Conservation (phyloP, 2,329 filamentous ascomycete species). For the Fusarium nanum region DNA sequence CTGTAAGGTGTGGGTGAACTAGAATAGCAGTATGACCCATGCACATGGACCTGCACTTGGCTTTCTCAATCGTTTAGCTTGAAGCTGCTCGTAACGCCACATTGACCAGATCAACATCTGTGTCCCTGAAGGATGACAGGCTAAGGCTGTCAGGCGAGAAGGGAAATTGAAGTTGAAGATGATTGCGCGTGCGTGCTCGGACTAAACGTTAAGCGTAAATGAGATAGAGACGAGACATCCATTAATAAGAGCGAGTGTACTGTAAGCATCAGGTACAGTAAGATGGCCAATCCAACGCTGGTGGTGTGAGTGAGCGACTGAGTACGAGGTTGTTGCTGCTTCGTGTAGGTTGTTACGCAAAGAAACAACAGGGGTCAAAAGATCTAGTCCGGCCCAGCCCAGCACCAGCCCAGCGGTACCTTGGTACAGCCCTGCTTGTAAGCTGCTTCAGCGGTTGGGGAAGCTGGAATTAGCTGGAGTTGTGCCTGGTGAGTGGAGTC, state of each 20-base stretch:
- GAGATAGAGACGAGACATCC: background rate
- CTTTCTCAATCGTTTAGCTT: conserved; percentile 31
- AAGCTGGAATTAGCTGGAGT: conserved; percentile 19
- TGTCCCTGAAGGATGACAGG: conserved; percentile 28
- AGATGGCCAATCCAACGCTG: conserved; percentile 2
- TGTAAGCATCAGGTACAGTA: conserved; percentile 11
- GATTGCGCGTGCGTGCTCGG: conserved; percentile 1
- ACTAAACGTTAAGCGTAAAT: conserved; percentile 2
- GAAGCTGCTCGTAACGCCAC: conserved; percentile 42
- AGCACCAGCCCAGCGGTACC: conserved; percentile 27
- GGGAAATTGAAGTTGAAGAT: background rate
- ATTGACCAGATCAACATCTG: conserved; percentile 29
- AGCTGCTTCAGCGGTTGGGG: conserved; percentile 12
- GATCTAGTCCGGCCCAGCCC: conserved; percentile 20
- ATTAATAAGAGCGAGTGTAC: background rate
- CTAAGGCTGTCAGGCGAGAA: background rate
- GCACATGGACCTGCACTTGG: conserved; percentile 28
- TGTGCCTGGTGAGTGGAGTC: conserved; percentile 25
- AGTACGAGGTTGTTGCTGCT: conserved; percentile 5
- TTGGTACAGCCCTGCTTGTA: conserved; percentile 1
- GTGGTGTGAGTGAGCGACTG: background rate
- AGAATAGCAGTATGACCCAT: conserved; percentile 24
- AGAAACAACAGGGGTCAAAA: conserved; percentile 5
- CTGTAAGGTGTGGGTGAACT: conserved; percentile 20
- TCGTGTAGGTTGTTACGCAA: background rate